phyloP scores from a whole-genome alignment of 768 basidiomycete species.

The Dioszegia crocea region DNA sequence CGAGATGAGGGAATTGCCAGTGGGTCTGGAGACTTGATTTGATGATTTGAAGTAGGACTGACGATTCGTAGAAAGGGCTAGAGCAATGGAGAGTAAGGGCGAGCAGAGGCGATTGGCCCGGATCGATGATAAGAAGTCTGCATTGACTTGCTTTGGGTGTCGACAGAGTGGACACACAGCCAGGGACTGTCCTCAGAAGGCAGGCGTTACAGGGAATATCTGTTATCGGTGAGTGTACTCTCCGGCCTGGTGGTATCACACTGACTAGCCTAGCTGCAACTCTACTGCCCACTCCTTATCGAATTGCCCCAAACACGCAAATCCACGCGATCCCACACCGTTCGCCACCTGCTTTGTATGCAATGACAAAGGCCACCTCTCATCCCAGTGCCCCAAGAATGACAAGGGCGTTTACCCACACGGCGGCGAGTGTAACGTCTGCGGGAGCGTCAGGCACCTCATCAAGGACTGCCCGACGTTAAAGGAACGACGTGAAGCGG shows the following conservation, averaged over 20 bases:
- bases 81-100: conserved; percentile 40
- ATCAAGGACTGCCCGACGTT: conserved; percentile 68
- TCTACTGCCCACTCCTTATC: conserved; percentile 72
- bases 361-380: conserved; percentile 74
- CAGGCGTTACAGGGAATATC: conserved; percentile 30
- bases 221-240: not conserved
- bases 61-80: conserved; percentile 20
- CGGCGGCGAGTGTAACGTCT: conserved; percentile 84
- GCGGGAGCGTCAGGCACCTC: conserved; percentile 76
- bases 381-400: conserved; percentile 76
- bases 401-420: conserved; percentile 81
- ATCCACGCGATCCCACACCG: conserved; percentile 67
- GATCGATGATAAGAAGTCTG: conserved; percentile 57
- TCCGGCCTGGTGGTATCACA: no score
- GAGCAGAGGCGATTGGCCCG: conserved; percentile 67
- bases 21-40: no score
- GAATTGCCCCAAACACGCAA: conserved; percentile 64
- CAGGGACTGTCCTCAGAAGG: conserved; percentile 65
- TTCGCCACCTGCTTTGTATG: conserved; percentile 93
- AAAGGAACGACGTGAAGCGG: conserved; percentile 21
- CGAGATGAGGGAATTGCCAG: conserved; percentile 34
- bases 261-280: conserved; percentile 61
- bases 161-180: conserved; percentile 77
- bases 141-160: conserved; percentile 80
- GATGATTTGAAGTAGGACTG: not conserved